phyloP scores from a whole-genome alignment of 768 basidiomycete species.

The Mycena kentingensis region DNA sequence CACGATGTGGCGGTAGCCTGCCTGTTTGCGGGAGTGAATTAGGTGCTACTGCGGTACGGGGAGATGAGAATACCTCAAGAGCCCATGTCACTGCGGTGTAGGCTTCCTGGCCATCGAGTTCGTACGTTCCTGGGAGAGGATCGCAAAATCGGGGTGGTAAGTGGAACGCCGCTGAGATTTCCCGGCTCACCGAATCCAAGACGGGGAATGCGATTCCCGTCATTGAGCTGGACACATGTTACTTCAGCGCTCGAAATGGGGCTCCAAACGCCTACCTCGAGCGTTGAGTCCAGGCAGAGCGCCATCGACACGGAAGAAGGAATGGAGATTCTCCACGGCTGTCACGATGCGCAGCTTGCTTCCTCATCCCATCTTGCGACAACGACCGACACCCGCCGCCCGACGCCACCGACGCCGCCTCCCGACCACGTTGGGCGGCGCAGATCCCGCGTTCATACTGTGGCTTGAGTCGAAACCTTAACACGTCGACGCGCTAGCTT shows the following conservation, averaged over 20 bases:
- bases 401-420: background rate
- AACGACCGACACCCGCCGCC: background rate
- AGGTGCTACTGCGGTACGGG: slow-evolving; percentile 9
- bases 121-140: slow-evolving; percentile 62
- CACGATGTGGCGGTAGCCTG: slow-evolving; percentile 67
- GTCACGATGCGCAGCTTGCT: background rate
- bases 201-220: slow-evolving; percentile 57
- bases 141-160: slow-evolving; percentile 11
- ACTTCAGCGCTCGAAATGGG: background rate
- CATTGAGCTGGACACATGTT: slow-evolving; percentile 41
- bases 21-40: slow-evolving; percentile 34
- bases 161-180: background rate
- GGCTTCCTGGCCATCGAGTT: slow-evolving; percentile 58
- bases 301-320: background rate
- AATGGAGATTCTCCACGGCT: background rate
- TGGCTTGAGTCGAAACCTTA: background rate
- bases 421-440: no score
- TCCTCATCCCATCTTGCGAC: background rate
- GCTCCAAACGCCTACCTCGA: slow-evolving; percentile 2
- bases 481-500: no score
- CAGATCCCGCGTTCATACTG: background rate
- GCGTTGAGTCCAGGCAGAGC: slow-evolving; percentile 14
- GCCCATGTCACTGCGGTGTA: slow-evolving; percentile 61
- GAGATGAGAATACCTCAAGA: slow-evolving; percentile 47
- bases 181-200: slow-evolving; percentile 54